Percentiles rank a stretch among this genome's conserved stretches.
phyloP scores from a whole-genome alignment of 306 rosid species.

The Cicer cuneatum region DNA sequence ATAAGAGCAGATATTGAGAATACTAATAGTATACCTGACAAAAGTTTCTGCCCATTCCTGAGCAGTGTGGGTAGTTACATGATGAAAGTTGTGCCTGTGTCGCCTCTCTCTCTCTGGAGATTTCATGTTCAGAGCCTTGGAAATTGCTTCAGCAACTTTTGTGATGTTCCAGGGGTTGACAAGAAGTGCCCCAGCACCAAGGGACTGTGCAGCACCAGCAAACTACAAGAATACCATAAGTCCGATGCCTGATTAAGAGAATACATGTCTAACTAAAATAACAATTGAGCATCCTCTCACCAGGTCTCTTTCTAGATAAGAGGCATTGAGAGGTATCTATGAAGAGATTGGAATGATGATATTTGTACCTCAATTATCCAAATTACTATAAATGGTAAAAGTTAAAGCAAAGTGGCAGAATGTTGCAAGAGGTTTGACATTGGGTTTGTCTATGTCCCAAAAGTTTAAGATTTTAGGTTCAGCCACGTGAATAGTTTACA shows the following conservation, averaged over 20 bases:
- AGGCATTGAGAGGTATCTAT: background rate
- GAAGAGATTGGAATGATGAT: slow-evolving; percentile 26
- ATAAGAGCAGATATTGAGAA: background rate
- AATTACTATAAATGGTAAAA: slow-evolving; percentile 6
- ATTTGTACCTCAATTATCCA: background rate
- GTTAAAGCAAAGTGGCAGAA: slow-evolving; percentile 9
- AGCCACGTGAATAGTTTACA: background rate
- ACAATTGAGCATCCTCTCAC: background rate
- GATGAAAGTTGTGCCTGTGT: slow-evolving; percentile 75
- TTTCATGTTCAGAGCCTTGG: slow-evolving; percentile 73
- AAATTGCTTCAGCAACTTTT: slow-evolving; percentile 80
- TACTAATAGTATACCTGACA: slow-evolving; percentile 65
- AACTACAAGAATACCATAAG: slow-evolving; percentile 61
- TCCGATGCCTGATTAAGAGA: slow-evolving; percentile 41
- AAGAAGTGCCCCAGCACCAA: slow-evolving; percentile 94
- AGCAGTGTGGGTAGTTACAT: slow-evolving; percentile 88
- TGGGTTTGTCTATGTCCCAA: background rate
- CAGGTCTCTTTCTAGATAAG: background rate
- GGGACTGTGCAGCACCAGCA: slow-evolving; percentile 99
- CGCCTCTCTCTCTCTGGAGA: slow-evolving; percentile 80
- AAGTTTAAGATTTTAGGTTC: background rate
- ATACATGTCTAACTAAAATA: slow-evolving; percentile 16
- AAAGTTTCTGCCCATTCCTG: slow-evolving; percentile 99
- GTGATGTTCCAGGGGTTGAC: slow-evolving; percentile 97
- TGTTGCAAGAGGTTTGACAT: slow-evolving; percentile 24